These are phyloP conservation scores for Xeromyces bisporus DNA, from an alignment of 495 filamentous ascomycete species.

Conservation along the genomic window DNA sequence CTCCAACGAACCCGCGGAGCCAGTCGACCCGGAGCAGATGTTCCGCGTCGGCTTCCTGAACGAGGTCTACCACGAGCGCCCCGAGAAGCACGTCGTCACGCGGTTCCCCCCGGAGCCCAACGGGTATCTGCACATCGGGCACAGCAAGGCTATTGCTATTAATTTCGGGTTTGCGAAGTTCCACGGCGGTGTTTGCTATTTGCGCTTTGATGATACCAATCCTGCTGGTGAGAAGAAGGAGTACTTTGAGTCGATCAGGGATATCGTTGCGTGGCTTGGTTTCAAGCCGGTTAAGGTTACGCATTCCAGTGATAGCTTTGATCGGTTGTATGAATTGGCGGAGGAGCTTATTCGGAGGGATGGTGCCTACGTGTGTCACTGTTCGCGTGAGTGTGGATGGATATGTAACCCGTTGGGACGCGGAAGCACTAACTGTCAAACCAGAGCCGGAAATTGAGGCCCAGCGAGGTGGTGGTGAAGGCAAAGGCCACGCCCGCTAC, in stretches of 20 bases:
- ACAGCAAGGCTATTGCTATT: slow-evolving; percentile 89
- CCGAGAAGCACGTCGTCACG: slow-evolving; percentile 46
- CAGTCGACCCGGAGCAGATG: slow-evolving; percentile 50
- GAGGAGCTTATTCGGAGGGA: slow-evolving; percentile 63
- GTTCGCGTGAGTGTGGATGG: slow-evolving; percentile 23
- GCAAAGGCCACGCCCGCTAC: slow-evolving; percentile 45
- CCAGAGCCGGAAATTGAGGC: slow-evolving; percentile 57
- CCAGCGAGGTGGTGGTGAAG: slow-evolving; percentile 59
- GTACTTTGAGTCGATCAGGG: slow-evolving; percentile 61
- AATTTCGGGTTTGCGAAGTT: slow-evolving; percentile 91
- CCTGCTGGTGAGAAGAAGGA: slow-evolving; percentile 67
- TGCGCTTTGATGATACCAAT: slow-evolving; percentile 70
- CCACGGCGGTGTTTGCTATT: slow-evolving; percentile 58
- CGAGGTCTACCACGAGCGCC: slow-evolving; percentile 62
- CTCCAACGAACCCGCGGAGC: slow-evolving; percentile 18
- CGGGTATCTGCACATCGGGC: slow-evolving; percentile 67
- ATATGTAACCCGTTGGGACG: too few species aligned
- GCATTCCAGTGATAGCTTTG: slow-evolving; percentile 69
- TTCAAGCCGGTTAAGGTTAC: slow-evolving; percentile 67
- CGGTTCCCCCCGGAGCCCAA: slow-evolving; percentile 87
- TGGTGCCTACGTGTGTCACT: slow-evolving; percentile 69
- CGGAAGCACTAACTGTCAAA: neutral
- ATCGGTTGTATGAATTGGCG: slow-evolving; percentile 69
- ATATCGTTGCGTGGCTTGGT: slow-evolving; percentile 68
- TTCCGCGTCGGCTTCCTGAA: slow-evolving; percentile 76